phyloP scores from a whole-genome alignment of 2,329 filamentous ascomycete genomes.

The Cercospora sp. region DNA sequence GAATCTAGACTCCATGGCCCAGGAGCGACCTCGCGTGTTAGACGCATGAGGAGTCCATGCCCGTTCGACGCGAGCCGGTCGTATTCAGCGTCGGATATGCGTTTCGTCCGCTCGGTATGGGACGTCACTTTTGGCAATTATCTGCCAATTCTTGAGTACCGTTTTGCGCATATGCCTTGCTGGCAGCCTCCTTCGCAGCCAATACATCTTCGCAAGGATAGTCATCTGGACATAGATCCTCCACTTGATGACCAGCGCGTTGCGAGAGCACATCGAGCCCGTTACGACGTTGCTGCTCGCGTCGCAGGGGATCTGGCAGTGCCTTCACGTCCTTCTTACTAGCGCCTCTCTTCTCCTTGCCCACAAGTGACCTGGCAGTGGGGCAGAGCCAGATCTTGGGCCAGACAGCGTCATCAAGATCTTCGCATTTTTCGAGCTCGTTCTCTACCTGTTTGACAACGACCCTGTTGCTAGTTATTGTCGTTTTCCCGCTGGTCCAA shows the following conservation, averaged over 20 bases:
- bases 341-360: conserved; percentile 57
- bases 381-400: conserved; percentile 66
- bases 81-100: neutral
- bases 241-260: conserved; percentile 32
- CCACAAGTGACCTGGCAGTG: conserved; percentile 65
- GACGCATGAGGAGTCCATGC: neutral
- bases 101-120: neutral
- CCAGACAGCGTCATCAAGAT: conserved; percentile 54
- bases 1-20: neutral
- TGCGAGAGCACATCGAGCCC: conserved; percentile 35
- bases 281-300: conserved; percentile 37
- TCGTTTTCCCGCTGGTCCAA: conserved; percentile 65
- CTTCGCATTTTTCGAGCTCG: conserved; percentile 56
- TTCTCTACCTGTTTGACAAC: conserved; percentile 66
- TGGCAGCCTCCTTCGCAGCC: conserved; percentile 19
- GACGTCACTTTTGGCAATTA: neutral
- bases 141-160: neutral
- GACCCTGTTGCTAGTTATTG: conserved; percentile 69
- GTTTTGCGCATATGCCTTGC: neutral
- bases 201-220: conserved; percentile 29
- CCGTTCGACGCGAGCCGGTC: neutral
- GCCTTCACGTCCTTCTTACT: conserved; percentile 33
- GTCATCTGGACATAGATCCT: conserved; percentile 35
- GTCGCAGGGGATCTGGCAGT: conserved; percentile 35
- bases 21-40: neutral